phyloP scores from a whole-genome alignment of 495 filamentous ascomycete genomes.

The Podospora pseudopauciseta region DNA sequence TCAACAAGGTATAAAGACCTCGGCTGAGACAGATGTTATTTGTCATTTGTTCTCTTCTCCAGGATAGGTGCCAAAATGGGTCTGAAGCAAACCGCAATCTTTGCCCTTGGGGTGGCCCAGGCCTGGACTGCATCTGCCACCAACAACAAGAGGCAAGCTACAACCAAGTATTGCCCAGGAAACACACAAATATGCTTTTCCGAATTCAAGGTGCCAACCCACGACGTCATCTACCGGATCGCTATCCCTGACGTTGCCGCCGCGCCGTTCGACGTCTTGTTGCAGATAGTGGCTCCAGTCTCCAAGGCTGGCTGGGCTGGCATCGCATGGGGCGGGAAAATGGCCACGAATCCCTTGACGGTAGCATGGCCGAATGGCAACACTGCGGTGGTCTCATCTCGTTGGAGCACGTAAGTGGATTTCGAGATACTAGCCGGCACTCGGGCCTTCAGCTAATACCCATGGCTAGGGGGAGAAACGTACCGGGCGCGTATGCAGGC shows the following conservation, averaged over 20 bases:
- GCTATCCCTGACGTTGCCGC: conserved; percentile 45
- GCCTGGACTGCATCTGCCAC: conserved; percentile 14
- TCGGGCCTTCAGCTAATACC: background rate
- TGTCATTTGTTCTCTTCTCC: background rate
- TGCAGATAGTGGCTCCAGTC: conserved; percentile 45
- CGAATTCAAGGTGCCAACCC: conserved; percentile 32
- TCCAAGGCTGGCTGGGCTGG: conserved; percentile 43
- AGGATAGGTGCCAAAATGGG: conserved; percentile 14
- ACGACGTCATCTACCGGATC: conserved; percentile 41
- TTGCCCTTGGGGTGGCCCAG: conserved; percentile 22
- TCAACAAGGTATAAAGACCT: background rate
- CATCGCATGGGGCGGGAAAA: conserved; percentile 49
- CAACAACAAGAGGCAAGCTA: conserved; percentile 23
- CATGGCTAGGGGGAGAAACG: conserved; percentile 30
- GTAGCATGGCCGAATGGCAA: conserved; percentile 42
- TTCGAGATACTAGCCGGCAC: background rate
- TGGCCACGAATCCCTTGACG: conserved; percentile 48
- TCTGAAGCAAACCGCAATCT: conserved; percentile 15
- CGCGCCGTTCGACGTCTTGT: conserved; percentile 45
- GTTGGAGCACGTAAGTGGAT: conserved; percentile 43
- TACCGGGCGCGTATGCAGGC: conserved; percentile 39
- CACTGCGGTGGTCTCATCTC: conserved; percentile 38
- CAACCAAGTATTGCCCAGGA: conserved; percentile 37
- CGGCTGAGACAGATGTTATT: background rate
- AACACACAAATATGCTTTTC: conserved; percentile 39